These are phyloP conservation scores for Solanum rostratum DNA, from an alignment of 257 asterid species.

Conservation along the genomic window DNA sequence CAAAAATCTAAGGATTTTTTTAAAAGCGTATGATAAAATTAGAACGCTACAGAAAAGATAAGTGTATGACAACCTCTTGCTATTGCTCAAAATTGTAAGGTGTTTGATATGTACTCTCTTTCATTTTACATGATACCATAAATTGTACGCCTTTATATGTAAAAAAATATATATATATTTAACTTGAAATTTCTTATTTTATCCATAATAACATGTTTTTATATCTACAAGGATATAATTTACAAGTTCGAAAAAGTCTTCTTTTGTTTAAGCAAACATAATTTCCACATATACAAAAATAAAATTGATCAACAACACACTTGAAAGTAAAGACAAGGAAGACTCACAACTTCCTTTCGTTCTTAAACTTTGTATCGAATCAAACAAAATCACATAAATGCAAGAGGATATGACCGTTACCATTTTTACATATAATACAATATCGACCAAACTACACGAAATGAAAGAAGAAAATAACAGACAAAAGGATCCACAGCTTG, in stretches of 20 bases:
- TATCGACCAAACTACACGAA: not conserved
- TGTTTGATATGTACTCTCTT: not conserved
- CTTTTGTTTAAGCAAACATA: not conserved
- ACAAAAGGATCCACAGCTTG: not conserved
- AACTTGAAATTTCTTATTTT: too few relatives aligned
- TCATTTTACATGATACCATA: too few relatives aligned
- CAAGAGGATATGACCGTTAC: too few relatives aligned
- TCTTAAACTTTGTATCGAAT: not conserved
- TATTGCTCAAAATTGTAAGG: rapidly evolving
- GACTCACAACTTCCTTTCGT: not conserved
- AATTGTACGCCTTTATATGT: not conserved
- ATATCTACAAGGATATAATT: too few relatives aligned
- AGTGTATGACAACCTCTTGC: not conserved
- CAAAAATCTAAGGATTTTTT: too few relatives aligned
- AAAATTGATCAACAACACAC: not conserved
- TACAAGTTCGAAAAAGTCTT: too few relatives aligned
- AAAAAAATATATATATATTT: too few relatives aligned
- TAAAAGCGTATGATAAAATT: too few relatives aligned
- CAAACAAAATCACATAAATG: not conserved
- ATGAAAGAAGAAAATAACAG: not conserved
- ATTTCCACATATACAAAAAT: not conserved
- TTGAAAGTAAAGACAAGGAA: not conserved
- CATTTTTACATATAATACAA: not conserved
- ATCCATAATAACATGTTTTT: not conserved
- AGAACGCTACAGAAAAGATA: not conserved